Evolutionary conservation across 2,329 filamentous ascomycete species (phyloP).

Genomic region (Trichoderma harzianum): DNA sequence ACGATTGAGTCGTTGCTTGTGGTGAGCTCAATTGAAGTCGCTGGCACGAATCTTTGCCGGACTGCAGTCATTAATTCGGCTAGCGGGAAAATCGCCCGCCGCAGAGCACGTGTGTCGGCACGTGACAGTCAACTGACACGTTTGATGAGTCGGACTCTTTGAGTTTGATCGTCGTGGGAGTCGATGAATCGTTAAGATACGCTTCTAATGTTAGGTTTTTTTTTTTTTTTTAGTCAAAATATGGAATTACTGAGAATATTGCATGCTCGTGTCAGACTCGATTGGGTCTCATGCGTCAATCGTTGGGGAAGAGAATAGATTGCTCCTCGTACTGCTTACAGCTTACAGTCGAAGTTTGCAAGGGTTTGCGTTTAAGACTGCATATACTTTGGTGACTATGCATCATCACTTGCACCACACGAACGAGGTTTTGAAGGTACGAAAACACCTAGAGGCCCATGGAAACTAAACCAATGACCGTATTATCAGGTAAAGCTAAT

Average conservation of each 20-base stretch:
- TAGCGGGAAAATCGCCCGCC: conserved; percentile 37
- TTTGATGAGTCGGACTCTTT: background rate
- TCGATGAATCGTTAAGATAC: background rate
- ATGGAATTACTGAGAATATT: background rate
- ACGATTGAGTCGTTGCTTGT: conserved; percentile 50
- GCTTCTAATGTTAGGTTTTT: background rate
- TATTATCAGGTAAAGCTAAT: background rate
- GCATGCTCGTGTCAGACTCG: background rate
- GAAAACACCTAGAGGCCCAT: background rate
- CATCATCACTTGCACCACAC: background rate
- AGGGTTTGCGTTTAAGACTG: background rate
- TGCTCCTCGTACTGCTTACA: background rate
- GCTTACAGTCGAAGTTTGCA: background rate
- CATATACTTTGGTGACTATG: background rate
- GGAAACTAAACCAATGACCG: background rate
- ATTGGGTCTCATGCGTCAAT: background rate
- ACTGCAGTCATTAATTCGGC: conserved; percentile 40
- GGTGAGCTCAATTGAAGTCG: conserved; percentile 41
- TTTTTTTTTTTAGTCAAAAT: background rate
- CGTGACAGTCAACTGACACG: background rate
- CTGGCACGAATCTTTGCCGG: conserved; percentile 47
- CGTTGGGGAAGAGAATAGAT: background rate
- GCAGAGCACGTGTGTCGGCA: conserved; percentile 32
- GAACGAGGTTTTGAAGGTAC: background rate
- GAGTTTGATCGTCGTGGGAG: background rate